Conservation (phyloP, 1,139 yeast genomes). For the Blastobotrys capitulatus region DNA sequence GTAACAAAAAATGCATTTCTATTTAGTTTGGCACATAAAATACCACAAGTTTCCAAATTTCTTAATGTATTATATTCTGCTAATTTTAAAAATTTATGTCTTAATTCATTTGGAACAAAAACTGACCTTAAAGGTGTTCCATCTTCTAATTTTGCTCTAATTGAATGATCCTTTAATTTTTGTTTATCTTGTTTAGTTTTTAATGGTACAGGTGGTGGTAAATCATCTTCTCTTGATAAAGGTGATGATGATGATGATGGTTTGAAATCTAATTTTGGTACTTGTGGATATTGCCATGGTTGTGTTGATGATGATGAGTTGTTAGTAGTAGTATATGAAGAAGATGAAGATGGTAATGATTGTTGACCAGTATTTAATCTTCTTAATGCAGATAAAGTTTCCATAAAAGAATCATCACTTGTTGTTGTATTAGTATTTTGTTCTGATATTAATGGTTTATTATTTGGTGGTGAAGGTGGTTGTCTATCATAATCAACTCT, state of each 20-base stretch:
- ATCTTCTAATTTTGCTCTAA: constrained; percentile 43
- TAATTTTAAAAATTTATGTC: constrained; percentile 38
- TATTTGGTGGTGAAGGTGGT: background rate
- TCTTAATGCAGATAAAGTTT: constrained; percentile 19
- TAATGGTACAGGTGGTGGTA: constrained; percentile 16
- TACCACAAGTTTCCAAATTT: constrained; percentile 59
- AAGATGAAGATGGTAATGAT: background rate
- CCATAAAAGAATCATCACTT: constrained; percentile 17
- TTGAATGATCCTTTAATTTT: constrained; percentile 34
- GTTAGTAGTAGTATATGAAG: too few relatives aligned
- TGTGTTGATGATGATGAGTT: constrained; percentile 7
- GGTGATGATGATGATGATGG: background rate
- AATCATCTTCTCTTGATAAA: background rate
- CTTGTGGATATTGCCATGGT: constrained; percentile 15
- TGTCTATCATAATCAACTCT: background rate
- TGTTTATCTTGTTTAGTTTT: background rate
- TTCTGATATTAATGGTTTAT: background rate
- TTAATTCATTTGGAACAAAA: constrained; percentile 43
- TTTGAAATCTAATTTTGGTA: constrained; percentile 13
- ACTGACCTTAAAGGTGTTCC: constrained; percentile 48
- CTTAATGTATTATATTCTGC: constrained; percentile 44
- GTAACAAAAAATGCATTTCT: constrained; percentile 57
- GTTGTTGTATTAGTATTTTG: background rate
- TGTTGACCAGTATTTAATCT: constrained; percentile 12
- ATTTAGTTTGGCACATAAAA: constrained; percentile 50